These are phyloP conservation scores for Chondrus crispus DNA, from an alignment of 23 red algal genomes.

Conservation along the genomic window DNA sequence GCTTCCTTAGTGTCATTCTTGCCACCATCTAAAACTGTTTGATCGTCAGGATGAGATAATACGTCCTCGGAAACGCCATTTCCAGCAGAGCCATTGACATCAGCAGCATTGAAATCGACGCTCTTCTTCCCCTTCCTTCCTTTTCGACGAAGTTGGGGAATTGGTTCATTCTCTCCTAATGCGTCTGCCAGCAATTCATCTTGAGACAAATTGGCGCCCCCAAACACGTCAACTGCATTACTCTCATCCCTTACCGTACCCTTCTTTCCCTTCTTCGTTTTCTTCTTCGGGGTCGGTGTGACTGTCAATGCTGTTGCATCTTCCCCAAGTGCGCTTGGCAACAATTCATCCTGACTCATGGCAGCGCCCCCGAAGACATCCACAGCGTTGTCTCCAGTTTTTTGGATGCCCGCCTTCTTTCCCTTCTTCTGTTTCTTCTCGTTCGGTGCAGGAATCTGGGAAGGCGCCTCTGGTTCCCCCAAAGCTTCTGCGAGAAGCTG, in stretches of 20 bases:
- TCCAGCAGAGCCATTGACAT: background rate
- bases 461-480: background rate
- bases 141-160: background rate
- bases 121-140: background rate
- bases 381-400: conserved; percentile 65
- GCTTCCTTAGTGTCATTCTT: too few species aligned
- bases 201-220: background rate
- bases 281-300: background rate
- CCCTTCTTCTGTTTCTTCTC: conserved; percentile 55
- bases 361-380: conserved; percentile 78
- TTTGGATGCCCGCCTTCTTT: conserved; percentile 26
- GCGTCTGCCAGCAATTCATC: conserved; percentile 22
- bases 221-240: conserved; percentile 59
- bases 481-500: conserved; percentile 33
- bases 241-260: background rate
- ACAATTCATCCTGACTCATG: conserved; percentile 62
- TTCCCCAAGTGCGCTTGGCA: conserved; percentile 36
- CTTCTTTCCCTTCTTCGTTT: conserved; percentile 53
- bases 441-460: background rate
- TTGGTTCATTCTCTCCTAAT: background rate
- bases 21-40: background rate
- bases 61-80: background rate
- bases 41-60: background rate
- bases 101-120: too few species aligned
- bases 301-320: conserved; percentile 30